A percentile compares a stretch with the other conserved stretches of the same genome.
phyloP scores from a whole-genome alignment of 1,284 basidiomycete species.

The Irpex lacteus region DNA sequence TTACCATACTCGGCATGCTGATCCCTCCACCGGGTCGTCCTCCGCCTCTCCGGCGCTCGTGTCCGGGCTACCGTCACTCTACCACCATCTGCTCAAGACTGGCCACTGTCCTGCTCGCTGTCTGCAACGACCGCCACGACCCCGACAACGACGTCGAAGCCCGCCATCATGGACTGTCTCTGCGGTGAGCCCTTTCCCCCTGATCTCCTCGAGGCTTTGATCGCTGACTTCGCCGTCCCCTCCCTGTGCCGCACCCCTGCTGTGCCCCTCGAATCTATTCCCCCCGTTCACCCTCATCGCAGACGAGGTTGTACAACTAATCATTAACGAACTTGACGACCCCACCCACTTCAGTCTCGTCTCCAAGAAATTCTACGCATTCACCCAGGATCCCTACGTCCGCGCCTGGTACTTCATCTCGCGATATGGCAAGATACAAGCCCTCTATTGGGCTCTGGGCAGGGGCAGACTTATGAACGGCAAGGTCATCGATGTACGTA shows the following conservation, averaged over 20 bases:
- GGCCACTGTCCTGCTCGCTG: conserved; percentile 5
- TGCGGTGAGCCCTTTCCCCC: conserved; percentile 42
- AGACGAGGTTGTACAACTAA: conserved; percentile 72
- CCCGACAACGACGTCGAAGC: neutral
- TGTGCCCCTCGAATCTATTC: neutral
- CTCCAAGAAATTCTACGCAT: conserved; percentile 56
- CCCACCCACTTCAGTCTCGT: conserved; percentile 55
- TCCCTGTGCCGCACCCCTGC: neutral
- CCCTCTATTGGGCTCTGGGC: conserved; percentile 67
- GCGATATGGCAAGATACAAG: conserved; percentile 65
- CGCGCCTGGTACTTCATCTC: conserved; percentile 72
- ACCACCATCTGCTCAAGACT: conserved; percentile 16
- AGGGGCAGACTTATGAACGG: conserved; percentile 63
- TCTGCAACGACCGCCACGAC: conserved; percentile 12
- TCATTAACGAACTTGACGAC: conserved; percentile 68
- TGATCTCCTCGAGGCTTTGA: neutral
- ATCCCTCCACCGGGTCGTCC: conserved; percentile 7
- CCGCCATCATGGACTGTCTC: conserved; percentile 50
- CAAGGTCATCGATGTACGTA: conserved; percentile 66
- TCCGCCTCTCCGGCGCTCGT: conserved; percentile 11
- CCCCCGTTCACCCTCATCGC: conserved; percentile 6
- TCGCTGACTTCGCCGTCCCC: conserved; percentile 2
- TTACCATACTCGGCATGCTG: neutral
- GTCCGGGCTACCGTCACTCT: conserved; percentile 9
- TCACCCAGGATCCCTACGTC: conserved; percentile 70